These are phyloP conservation scores for Solanum hybrid DNA, from an alignment of 305 asterid genomes.

Conservation along the genomic window DNA sequence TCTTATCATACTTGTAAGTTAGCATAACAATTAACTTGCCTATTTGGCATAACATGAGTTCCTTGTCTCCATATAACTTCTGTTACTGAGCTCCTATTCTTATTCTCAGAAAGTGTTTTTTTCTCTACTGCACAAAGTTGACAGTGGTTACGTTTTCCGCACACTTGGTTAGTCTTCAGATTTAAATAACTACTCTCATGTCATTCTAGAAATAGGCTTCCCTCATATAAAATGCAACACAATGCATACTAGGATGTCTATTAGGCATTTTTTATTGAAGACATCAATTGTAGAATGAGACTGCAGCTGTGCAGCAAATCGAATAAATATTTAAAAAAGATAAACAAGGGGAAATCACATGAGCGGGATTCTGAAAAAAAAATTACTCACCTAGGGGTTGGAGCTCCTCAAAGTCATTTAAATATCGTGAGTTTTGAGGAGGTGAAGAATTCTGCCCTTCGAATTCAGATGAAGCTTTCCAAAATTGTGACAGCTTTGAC, in stretches of 20 bases:
- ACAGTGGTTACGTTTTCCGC: not conserved
- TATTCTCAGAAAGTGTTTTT: not conserved
- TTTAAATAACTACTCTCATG: not conserved
- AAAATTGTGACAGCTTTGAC: conserved; percentile 57
- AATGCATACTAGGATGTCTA: not conserved
- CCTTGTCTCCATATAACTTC: not conserved
- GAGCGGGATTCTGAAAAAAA: not conserved
- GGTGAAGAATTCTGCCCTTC: conserved; percentile 47
- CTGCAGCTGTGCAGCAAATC: not conserved
- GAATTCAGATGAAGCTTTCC: conserved; percentile 63
- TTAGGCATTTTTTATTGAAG: not conserved
- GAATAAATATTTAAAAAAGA: not conserved
- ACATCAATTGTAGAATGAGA: not conserved
- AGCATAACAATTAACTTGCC: not conserved
- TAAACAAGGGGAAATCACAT: not conserved
- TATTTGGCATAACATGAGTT: not conserved
- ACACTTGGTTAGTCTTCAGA: not conserved
- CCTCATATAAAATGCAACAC: not conserved
- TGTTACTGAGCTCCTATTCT: not conserved
- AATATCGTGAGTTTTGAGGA: conserved; percentile 67
- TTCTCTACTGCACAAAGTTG: not conserved
- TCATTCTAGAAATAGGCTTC: not conserved
- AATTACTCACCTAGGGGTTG: conserved; percentile 70
- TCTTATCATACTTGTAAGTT: not conserved
- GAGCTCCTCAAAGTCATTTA: conserved; percentile 94